phyloP scores from a whole-genome alignment of 352 stramenopile genomes.

The Phytopythium cucurbitacearum region DNA sequence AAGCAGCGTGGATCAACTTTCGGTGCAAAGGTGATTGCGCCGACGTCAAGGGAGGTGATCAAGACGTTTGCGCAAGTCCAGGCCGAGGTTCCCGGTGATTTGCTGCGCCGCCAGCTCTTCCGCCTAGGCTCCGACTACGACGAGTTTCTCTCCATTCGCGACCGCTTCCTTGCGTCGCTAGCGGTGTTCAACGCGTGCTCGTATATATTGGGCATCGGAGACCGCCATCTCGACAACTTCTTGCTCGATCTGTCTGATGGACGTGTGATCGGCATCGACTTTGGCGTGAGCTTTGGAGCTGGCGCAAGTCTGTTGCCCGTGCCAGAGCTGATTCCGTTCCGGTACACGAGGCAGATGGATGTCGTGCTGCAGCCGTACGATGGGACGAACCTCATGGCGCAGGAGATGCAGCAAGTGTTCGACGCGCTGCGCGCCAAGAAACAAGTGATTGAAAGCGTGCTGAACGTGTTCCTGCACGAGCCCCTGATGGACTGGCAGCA shows the following conservation, averaged over 20 bases:
- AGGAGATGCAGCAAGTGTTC: slow-evolving; percentile 85
- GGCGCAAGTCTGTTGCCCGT: slow-evolving; percentile 79
- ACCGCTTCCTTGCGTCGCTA: slow-evolving; percentile 80
- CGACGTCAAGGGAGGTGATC: slow-evolving; percentile 40
- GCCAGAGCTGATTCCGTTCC: slow-evolving; percentile 89
- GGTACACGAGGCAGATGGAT: slow-evolving; percentile 80
- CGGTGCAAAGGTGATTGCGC: slow-evolving; percentile 61
- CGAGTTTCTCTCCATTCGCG: slow-evolving; percentile 77
- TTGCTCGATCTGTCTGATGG: slow-evolving; percentile 74
- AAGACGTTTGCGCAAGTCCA: slow-evolving; percentile 55
- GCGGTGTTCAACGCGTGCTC: slow-evolving; percentile 83
- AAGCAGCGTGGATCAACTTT: slow-evolving; percentile 70
- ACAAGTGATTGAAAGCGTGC: slow-evolving; percentile 82
- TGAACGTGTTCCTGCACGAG: slow-evolving; percentile 91
- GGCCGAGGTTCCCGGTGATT: slow-evolving; percentile 60
- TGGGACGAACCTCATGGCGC: slow-evolving; percentile 50
- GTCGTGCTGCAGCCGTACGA: slow-evolving; percentile 71
- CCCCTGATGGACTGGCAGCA: slow-evolving; percentile 90
- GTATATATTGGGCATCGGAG: slow-evolving; percentile 89
- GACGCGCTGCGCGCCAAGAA: slow-evolving; percentile 78
- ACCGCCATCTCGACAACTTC: slow-evolving; percentile 91
- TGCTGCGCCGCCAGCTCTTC: slow-evolving; percentile 76
- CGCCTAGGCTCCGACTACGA: slow-evolving; percentile 68
- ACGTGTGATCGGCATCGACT: slow-evolving; percentile 88
- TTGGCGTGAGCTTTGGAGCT: slow-evolving; percentile 89